These are phyloP conservation scores for Blumeria graminis DNA, from an alignment of 2,329 filamentous ascomycete genomes.

Conservation along the genomic window DNA sequence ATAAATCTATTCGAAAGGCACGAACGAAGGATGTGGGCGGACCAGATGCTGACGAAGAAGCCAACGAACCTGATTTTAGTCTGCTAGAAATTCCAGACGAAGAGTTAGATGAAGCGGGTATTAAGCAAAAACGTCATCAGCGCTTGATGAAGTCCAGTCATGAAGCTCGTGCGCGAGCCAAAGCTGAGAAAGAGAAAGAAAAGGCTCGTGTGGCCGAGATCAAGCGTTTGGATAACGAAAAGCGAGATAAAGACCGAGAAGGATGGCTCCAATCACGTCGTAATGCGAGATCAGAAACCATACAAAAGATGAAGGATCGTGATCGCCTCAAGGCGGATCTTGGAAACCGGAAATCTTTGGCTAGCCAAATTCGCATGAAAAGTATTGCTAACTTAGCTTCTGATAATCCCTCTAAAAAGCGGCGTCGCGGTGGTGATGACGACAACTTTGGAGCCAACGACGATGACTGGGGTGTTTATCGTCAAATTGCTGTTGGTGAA, in stretches of 20 bases:
- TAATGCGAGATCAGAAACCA: conserved; percentile 39
- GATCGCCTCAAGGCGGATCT: conserved; percentile 84
- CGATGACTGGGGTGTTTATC: conserved; percentile 93
- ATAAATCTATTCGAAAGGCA: conserved; percentile 71
- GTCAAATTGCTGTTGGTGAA: conserved; percentile 67
- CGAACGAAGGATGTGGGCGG: conserved; percentile 83
- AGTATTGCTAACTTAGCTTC: conserved; percentile 87
- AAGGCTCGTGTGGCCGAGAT: conserved; percentile 66
- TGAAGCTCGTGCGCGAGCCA: conserved; percentile 78
- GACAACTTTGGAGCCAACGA: conserved; percentile 95
- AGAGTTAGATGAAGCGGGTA: conserved; percentile 66
- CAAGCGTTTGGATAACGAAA: conserved; percentile 60
- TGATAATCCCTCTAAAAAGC: conserved; percentile 63
- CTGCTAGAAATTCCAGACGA: conserved; percentile 78
- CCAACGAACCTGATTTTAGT: conserved; percentile 63
- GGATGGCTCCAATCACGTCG: conserved; percentile 69
- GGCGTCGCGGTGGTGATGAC: conserved; percentile 69
- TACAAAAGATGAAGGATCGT: conserved; percentile 77
- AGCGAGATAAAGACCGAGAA: conserved; percentile 62
- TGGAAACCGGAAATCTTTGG: conserved; percentile 87
- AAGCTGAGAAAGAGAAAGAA: conserved; percentile 85
- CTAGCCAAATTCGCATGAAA: conserved; percentile 95
- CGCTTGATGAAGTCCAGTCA: conserved; percentile 83
- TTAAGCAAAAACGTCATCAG: conserved; percentile 87
- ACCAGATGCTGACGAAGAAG: conserved; percentile 51